Conservation (phyloP, 2,329 filamentous ascomycete species). For the Pseudogymnoascus sp. region DNA sequence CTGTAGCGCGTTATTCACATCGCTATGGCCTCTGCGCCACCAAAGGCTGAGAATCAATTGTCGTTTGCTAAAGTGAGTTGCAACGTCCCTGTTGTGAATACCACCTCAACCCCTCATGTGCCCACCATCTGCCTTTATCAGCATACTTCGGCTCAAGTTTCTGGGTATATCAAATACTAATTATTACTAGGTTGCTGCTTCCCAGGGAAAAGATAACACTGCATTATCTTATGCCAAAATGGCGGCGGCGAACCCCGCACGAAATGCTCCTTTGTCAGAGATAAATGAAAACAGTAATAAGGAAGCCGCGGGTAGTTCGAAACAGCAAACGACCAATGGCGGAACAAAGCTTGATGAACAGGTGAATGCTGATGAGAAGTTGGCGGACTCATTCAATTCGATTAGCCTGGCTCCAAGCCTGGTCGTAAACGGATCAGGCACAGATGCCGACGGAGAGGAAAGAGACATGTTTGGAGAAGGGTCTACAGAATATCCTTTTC, state of each 20-base stretch:
- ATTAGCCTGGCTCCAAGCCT: constrained; percentile 25
- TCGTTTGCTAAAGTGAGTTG: constrained; percentile 50
- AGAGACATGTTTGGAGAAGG: constrained; percentile 21
- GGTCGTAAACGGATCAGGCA: constrained; percentile 29
- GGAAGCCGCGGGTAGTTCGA: not conserved
- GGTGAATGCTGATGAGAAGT: constrained; percentile 1
- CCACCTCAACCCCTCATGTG: constrained; percentile 14
- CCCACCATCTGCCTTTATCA: constrained; percentile 9
- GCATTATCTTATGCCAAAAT: constrained; percentile 27
- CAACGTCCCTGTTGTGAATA: constrained; percentile 8
- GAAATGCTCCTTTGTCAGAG: constrained; percentile 15
- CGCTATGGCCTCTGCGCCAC: constrained; percentile 40
- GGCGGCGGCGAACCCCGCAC: constrained; percentile 25
- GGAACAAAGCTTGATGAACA: not conserved
- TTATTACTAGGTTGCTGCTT: constrained; percentile 40
- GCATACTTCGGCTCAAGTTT: not conserved
- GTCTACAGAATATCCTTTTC: constrained; percentile 27
- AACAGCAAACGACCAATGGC: not conserved
- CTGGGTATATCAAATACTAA: constrained; percentile 3
- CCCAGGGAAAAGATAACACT: constrained; percentile 34
- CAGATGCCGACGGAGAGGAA: constrained; percentile 12
- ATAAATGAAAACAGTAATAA: not conserved
- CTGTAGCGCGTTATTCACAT: constrained; percentile 8
- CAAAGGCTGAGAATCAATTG: constrained; percentile 45
- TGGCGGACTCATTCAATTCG: constrained; percentile 27